Base-by-base conservation (phyloP, 2,329 filamentous ascomycete genomes). In the Aureobasidium namibiae region DNA sequence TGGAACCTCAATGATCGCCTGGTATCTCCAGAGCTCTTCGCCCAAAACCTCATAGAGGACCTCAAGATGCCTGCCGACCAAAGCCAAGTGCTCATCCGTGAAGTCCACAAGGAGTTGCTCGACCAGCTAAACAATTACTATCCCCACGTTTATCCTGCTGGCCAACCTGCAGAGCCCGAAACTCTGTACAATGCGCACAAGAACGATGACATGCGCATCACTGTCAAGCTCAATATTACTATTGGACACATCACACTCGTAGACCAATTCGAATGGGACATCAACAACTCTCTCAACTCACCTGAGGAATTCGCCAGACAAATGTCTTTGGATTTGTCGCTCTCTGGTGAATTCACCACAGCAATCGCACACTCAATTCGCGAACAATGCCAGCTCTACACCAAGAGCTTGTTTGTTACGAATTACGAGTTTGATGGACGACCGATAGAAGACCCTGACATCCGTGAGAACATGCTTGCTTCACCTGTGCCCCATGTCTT, bases 201-300 rank as follows among this genome's bases (percentile, higher is more conserved):
- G 74, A 96, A 99, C 70, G 94, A 99, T 70, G 94, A 99, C 76
- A 96, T 99, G 92, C 88, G 94, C 53, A 89, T 99, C 65, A 77
- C 95, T 44, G 85, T 99, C 74, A 97, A 96, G 74, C 80, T 99
- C 53, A 96, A 97, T 74, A 96, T 99, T 68, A 97, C 94, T 7
- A 96, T 99, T 69, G 94, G 92, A 41, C 88, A 90, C 63, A 90
- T 95, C 69, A 97, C 92, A 0, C 79, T 99, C 26, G 87, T 96
- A 36, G 94, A 99, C 68, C 94, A 97, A 71, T 97, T 99, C 63
- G 94, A 99, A 74, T 99, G 94, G 94, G 94, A 99, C 67, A 91
- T 97, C 70, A 97, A 97, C 74, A 95, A 96, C 71, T 88, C 92
- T 0, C 77, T 87, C 58, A 99, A 99, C 72, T 95, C 89, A 0